Base-by-base conservation (phyloP, 176 grass and related monocot genomes). In the Puya raimondii region DNA sequence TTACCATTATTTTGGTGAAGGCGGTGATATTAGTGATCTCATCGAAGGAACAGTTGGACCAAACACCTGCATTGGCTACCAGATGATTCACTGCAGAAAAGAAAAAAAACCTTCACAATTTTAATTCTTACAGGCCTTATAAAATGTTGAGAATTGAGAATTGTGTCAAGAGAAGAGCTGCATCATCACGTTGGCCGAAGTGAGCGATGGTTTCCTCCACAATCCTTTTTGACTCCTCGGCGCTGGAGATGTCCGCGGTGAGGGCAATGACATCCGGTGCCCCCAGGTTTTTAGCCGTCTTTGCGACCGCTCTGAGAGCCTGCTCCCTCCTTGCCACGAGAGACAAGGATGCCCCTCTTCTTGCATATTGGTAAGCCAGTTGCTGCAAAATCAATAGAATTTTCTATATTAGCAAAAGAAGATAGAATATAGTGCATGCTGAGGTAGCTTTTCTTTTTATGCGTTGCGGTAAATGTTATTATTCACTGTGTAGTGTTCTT, bases 1-100 rank as follows among this genome's bases (percentile, higher is more conserved):
- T 81, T 81, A 91, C 91, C 47, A 91, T 91, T 29, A 96, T 73
- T 66, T 79, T 77, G 5, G 86, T 88, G 82, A 96, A 96, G 23
- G 87, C 87, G 1, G 77, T 88, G 57, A 96, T 88, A 70, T 91
- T 88, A 56, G 91, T 96, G 23, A 96, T 83, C 49, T 88, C 87
- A 73, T 96, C 87, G n/a, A 96, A 96, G 51, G 85, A 87, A 59
- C 91, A 91, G 71, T 79, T 96, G 74, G 81, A 90, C 82, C 81
- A 78, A 58, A 96, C 85, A 18, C 91, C 91, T 1, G 91, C 91
- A 76, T 96, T 96, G 16, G 91, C 91, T 64, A 96, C 79, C 21
- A 96, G 82, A 56, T 96, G 87, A 85, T 96, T 87, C 82, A 96
- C 91, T 96, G 84, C 18, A 18, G 17, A 63, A 66, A 67, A 26